Evolutionary conservation across 805 yeast genomes (phyloP).

Genomic region (Hanseniaspora taiwanica): DNA sequence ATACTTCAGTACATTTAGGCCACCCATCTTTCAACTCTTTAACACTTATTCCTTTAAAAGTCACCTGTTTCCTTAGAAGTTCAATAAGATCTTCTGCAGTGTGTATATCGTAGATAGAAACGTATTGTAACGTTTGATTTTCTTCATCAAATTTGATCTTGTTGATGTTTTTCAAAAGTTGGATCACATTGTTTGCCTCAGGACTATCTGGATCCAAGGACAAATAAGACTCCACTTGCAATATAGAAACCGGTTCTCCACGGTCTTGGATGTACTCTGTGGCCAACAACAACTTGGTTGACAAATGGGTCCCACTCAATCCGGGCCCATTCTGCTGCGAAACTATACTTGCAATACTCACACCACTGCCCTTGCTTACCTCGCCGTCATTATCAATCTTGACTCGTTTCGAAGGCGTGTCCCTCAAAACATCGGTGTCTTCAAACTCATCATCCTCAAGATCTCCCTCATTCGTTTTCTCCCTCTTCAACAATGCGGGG

Average conservation of each 20-base stretch:
- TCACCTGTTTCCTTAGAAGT: slow-evolving; percentile 64
- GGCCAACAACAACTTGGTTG: slow-evolving; percentile 81
- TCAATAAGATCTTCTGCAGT: slow-evolving; percentile 64
- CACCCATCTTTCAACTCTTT: slow-evolving; percentile 69
- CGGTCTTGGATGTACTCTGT: slow-evolving; percentile 70
- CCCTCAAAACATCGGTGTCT: not conserved
- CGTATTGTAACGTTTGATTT: slow-evolving; percentile 63
- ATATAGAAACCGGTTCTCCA: slow-evolving; percentile 56
- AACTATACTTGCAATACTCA: not conserved
- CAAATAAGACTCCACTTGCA: slow-evolving; percentile 54
- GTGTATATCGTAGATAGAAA: slow-evolving; percentile 78
- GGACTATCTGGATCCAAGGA: slow-evolving; percentile 29
- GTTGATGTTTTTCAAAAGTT: slow-evolving; percentile 61
- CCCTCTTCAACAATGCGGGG: no score
- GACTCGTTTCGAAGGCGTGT: not conserved
- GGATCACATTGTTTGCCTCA: slow-evolving; percentile 53
- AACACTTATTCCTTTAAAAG: slow-evolving; percentile 26
- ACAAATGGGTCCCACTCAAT: slow-evolving; percentile 29
- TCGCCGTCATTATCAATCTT: not conserved
- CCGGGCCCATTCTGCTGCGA: not conserved
- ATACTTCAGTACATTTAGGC: slow-evolving; percentile 75
- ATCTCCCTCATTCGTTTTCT: not conserved
- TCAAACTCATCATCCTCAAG: not conserved
- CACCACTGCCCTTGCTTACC: not conserved
- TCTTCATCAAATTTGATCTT: slow-evolving; percentile 57